Evolutionary conservation across 495 filamentous ascomycete species (phyloP), one percentile per base, ranked within the genome.

Genomic region (Wilcoxina mikolae): DNA sequence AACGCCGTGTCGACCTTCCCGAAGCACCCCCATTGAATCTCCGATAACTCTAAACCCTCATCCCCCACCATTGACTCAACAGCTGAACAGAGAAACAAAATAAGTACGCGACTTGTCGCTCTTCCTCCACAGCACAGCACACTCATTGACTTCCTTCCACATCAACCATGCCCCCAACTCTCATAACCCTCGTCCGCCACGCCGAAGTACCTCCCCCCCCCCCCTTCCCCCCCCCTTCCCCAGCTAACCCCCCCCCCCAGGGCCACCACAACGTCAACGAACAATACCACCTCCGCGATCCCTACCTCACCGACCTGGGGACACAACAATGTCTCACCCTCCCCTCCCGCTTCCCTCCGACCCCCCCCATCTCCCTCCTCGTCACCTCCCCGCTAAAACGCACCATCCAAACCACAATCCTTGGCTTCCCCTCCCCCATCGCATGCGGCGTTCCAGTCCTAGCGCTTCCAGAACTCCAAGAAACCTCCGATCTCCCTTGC

Each of bases 361-460:
- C 68, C 73, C 66, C 51, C 20, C 10, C 33, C n/a, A 38, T 43
- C n/a, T 15, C 9, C 51, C 74, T 88, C 49, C 73, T 95, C 1
- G 77, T 89, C 17, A 80, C 86, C 43, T 94, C 87, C 0, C 89
- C 90, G 0, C 74, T 95, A 45, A 81, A 82, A 22, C 82, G 90
- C 51, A 93, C 90, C 2, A 70, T 96, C 28, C 81, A 84, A 66
- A 95, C 90, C 0, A 79, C 83, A 3, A 73, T 94, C 9, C 69
- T 79, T 47, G 77, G 76, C 44, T 95, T 95, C 69, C 71, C 80
- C 2, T 67, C 73, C 3, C 71, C 77, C 47, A 51, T 67, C 2
- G n/a, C 31, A 24, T 61, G 55, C 4, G 70, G 70, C n/a, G 54
- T 75, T 35, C 72, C 72, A 25, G 65, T 94, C 45, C 73, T 85